Evolutionary conservation across 2,329 filamentous ascomycete species (phyloP).

Genomic region (Monosporascus ibericus): DNA sequence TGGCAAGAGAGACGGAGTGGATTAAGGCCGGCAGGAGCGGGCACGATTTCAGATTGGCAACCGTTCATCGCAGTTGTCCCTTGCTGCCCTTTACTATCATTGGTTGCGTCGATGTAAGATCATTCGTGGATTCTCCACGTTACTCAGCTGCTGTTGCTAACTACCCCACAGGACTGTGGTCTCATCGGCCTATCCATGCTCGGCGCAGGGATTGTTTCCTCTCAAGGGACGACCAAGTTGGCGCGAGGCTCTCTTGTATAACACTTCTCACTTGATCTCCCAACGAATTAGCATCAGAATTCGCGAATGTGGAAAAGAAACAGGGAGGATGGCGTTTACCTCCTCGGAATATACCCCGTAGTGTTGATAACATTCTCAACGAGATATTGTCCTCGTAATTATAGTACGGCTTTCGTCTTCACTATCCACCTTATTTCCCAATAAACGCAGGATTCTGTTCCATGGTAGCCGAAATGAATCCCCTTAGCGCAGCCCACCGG

Average conservation of each 20-base stretch:
- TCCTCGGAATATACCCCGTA: not conserved
- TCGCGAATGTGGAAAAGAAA: not conserved
- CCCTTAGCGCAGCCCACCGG: slow-evolving; percentile 75
- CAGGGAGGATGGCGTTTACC: not conserved
- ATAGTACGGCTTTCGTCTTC: slow-evolving; percentile 5
- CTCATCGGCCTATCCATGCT: slow-evolving; percentile 1
- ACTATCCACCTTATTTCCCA: slow-evolving; percentile 17
- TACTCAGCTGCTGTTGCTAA: not conserved
- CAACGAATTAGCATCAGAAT: not conserved
- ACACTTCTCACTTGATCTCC: not conserved
- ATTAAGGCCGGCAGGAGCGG: not conserved
- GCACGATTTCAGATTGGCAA: not conserved
- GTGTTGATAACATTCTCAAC: not conserved
- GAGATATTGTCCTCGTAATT: not conserved
- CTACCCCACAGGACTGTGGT: slow-evolving; percentile 1
- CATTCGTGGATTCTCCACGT: not conserved
- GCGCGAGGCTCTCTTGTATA: not conserved
- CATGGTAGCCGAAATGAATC: slow-evolving; percentile 81
- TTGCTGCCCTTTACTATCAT: slow-evolving; percentile 1
- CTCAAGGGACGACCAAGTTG: not conserved
- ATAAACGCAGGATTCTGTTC: slow-evolving; percentile 78
- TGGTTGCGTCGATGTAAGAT: slow-evolving; percentile 1
- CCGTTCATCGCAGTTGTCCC: not conserved
- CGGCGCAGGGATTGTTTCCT: not conserved
- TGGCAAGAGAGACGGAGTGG: not conserved